Conservation (phyloP, 2,329 filamentous ascomycete genomes). For the Aspergillus brunneoviolaceus region DNA sequence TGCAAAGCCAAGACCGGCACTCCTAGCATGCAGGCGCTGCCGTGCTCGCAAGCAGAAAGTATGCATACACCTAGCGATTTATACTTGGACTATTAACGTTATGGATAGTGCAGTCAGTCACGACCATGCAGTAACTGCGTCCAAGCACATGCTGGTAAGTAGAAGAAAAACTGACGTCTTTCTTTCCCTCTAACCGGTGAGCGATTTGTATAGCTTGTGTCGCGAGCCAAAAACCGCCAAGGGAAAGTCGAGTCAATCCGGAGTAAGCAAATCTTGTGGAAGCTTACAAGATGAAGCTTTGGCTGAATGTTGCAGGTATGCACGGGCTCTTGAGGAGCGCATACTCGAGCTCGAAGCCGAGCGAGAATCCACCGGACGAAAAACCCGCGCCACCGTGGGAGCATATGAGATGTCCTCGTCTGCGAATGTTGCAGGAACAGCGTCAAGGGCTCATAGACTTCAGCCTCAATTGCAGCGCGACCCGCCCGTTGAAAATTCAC, state of each 20-base stretch:
- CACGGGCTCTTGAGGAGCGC: conserved; percentile 3
- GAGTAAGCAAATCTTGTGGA: background rate
- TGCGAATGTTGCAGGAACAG: background rate
- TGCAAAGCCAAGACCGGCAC: background rate
- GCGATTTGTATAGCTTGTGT: background rate
- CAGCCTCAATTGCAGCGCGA: background rate
- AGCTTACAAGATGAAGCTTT: background rate
- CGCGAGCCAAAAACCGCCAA: background rate
- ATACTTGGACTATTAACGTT: background rate
- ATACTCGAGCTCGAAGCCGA: conserved; percentile 2
- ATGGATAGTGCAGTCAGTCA: background rate
- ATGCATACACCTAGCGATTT: background rate
- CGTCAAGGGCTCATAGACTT: background rate
- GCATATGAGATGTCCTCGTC: background rate
- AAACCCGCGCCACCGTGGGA: background rate
- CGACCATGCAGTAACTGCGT: conserved; percentile 4
- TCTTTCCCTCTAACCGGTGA: background rate
- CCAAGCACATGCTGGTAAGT: conserved; percentile 1
- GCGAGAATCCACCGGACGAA: background rate
- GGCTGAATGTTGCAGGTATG: background rate
- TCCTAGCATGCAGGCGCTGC: conserved; percentile 2
- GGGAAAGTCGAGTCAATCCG: background rate
- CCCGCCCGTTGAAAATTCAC: background rate
- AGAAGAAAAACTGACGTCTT: no score
- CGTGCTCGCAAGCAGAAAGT: conserved; percentile 5